Percentiles rank a stretch among this genome's conserved stretches.
These are phyloP conservation scores for Aspergillus tubingensis DNA, from an alignment of 2,329 filamentous ascomycete genomes.

Conservation along the genomic window DNA sequence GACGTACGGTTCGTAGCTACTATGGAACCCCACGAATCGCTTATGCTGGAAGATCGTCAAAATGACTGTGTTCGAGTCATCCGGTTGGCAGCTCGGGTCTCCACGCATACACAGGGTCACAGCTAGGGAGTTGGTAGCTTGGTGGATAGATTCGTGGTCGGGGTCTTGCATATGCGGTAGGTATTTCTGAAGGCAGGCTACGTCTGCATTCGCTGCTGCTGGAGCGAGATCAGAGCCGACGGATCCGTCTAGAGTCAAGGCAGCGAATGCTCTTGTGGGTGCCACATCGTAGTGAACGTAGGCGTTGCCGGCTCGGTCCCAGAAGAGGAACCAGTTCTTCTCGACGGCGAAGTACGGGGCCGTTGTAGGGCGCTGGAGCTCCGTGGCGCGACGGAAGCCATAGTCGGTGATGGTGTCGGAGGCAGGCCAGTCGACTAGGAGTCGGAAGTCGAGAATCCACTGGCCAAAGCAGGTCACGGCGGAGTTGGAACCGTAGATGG, in stretches of 20 bases:
- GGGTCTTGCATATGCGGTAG: constrained; percentile 38
- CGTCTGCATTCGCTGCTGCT: constrained; percentile 41
- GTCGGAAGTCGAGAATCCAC: constrained; percentile 58
- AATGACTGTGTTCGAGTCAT: constrained; percentile 56
- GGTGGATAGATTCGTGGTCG: constrained; percentile 55
- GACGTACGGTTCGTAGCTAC: constrained; percentile 59
- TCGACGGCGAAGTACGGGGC: constrained; percentile 50
- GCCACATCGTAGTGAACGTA: constrained; percentile 58
- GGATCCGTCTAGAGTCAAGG: constrained; percentile 48
- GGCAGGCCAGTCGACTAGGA: constrained; percentile 49
- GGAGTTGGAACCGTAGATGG: constrained; percentile 60
- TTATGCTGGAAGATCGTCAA: constrained; percentile 60
- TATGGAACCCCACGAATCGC: constrained; percentile 50
- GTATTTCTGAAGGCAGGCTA: constrained; percentile 49
- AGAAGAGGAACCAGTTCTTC: constrained; percentile 67
- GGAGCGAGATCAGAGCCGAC: constrained; percentile 52
- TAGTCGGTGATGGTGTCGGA: constrained; percentile 30
- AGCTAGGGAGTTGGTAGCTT: constrained; percentile 61
- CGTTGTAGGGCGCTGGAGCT: constrained; percentile 52
- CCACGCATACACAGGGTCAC: constrained; percentile 56
- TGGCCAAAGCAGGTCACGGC: constrained; percentile 58
- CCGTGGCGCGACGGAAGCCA: constrained; percentile 49
- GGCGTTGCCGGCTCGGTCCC: constrained; percentile 50
- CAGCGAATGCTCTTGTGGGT: constrained; percentile 54
- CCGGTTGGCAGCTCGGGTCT: constrained; percentile 48